These are phyloP conservation scores for Pestalotiopsis sp. DNA, from an alignment of 2,329 filamentous ascomycete species.

Conservation along the genomic window DNA sequence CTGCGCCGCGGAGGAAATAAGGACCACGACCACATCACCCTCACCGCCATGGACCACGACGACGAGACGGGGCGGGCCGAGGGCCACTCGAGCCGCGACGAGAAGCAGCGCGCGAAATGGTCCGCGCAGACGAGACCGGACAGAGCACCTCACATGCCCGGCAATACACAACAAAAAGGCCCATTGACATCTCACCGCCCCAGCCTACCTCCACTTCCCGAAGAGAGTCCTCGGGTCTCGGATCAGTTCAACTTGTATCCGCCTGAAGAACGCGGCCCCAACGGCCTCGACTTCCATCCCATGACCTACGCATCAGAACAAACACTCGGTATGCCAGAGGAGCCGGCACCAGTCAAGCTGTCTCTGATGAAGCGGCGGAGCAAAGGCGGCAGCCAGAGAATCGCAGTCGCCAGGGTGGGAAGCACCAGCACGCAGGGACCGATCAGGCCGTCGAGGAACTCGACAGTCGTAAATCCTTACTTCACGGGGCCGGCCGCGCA, in stretches of 20 bases:
- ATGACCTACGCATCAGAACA: neutral
- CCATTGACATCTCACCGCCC: neutral
- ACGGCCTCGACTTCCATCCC: neutral
- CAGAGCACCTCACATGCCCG: neutral
- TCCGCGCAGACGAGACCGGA: neutral
- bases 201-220: neutral
- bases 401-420: neutral
- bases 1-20: neutral
- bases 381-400: constrained; percentile 4
- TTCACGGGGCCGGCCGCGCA: neutral
- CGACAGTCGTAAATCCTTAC: neutral
- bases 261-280: neutral
- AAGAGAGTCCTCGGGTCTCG: constrained; percentile 6
- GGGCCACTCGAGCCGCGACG: neutral
- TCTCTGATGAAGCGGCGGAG: neutral
- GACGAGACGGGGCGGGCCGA: neutral
- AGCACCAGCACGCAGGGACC: neutral
- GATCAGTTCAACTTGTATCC: constrained; percentile 4
- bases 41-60: neutral
- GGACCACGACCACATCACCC: neutral
- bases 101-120: neutral
- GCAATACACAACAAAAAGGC: neutral
- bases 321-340: neutral
- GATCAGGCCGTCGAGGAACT: neutral
- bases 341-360: constrained; percentile 2